These are phyloP conservation scores for Trifolium subterraneum DNA, from an alignment of 306 rosid species.

Conservation along the genomic window DNA sequence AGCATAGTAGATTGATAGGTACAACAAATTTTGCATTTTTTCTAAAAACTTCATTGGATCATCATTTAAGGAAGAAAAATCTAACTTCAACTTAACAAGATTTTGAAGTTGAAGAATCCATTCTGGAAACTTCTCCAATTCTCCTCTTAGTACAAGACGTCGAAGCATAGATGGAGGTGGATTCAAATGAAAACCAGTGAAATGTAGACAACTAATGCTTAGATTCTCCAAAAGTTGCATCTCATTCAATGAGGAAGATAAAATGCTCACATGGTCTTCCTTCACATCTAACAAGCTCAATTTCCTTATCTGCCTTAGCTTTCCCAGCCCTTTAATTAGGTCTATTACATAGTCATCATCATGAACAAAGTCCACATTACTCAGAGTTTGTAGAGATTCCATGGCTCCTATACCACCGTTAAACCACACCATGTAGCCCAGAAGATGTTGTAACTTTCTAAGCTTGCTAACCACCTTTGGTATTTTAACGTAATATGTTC, in stretches of 20 bases:
- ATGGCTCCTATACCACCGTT: too few species aligned
- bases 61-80: neutral
- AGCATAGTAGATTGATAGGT: neutral
- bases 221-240: too few species aligned
- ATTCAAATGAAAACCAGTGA: neutral
- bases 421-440: too few species aligned
- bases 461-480: too few species aligned
- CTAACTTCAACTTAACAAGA: neutral
- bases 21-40: neutral
- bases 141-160: neutral
- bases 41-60: neutral
- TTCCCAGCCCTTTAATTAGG: constrained; percentile 5
- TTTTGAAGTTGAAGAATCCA: neutral
- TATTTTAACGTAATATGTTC: too few species aligned
- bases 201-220: too few species aligned
- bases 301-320: neutral
- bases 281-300: neutral
- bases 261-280: neutral
- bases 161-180: neutral
- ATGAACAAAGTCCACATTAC: too few species aligned
- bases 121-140: neutral
- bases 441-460: too few species aligned
- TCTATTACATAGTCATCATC: too few species aligned
- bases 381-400: too few species aligned
- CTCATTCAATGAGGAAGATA: too few species aligned